A percentile compares a stretch with the other conserved stretches of the same genome.
Conservation (phyloP, 2,329 filamentous ascomycete genomes). For the Tricladium varicosporioides region DNA sequence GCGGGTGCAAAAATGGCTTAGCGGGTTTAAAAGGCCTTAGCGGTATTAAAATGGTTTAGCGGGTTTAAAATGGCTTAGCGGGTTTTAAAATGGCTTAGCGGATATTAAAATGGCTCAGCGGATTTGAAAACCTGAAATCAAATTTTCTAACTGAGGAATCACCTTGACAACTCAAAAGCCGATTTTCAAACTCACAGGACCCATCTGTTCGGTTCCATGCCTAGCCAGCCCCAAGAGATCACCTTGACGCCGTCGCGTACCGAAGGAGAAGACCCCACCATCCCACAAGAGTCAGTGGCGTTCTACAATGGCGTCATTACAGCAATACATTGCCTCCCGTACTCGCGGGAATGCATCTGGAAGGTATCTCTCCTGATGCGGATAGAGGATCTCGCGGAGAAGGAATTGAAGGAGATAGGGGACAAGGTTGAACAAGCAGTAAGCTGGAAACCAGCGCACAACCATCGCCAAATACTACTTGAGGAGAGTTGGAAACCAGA, state of each 20-base stretch:
- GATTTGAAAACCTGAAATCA: no score
- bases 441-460: conserved; percentile 1
- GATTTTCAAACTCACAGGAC: background rate
- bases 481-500: background rate
- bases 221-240: background rate
- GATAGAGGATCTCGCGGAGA: conserved; percentile 9
- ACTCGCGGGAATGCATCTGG: background rate
- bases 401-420: background rate
- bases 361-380: conserved; percentile 7
- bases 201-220: background rate
- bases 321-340: background rate
- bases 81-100: no score
- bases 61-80: no score
- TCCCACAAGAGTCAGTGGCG: background rate
- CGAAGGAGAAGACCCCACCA: background rate
- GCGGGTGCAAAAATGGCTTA: no score
- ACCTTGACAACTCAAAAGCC: no score
- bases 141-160: no score
- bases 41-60: no score
- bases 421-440: background rate
- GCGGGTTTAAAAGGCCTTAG: no score
- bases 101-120: no score
- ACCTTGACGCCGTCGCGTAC: background rate
- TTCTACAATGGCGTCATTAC: background rate
- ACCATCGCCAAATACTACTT: conserved; percentile 4